Evolutionary conservation across 768 basidiomycete species (phyloP).

Genomic region (Mycena chlorophos): DNA sequence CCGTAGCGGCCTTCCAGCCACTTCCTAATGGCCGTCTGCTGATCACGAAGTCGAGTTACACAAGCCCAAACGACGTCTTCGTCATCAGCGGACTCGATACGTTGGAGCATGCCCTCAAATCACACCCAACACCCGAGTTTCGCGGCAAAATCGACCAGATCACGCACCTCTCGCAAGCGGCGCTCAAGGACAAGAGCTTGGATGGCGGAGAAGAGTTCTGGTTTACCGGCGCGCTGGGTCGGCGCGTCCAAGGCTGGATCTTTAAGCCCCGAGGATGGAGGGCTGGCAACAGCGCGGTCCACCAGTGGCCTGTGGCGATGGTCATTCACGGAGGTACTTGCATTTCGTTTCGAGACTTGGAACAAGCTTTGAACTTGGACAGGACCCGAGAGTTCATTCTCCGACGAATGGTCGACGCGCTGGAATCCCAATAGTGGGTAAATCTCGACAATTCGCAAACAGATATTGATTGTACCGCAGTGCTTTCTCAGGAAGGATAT

Average conservation of each 20-base stretch:
- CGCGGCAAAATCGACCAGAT: slow-evolving; percentile 50
- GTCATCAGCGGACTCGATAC: slow-evolving; percentile 51
- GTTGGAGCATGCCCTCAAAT: slow-evolving; percentile 42
- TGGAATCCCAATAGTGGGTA: slow-evolving; percentile 86
- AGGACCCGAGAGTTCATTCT: too few species aligned
- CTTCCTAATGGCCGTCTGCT: slow-evolving; percentile 63
- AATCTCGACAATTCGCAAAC: background rate
- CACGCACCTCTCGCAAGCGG: slow-evolving; percentile 61
- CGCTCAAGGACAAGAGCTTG: slow-evolving; percentile 59
- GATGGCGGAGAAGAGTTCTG: slow-evolving; percentile 76
- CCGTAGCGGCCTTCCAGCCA: slow-evolving; percentile 61
- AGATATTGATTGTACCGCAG: slow-evolving; percentile 31
- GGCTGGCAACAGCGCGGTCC: slow-evolving; percentile 54
- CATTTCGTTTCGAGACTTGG: slow-evolving; percentile 66
- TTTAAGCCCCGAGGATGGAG: slow-evolving; percentile 80
- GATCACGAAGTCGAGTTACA: slow-evolving; percentile 72
- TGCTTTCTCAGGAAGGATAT: slow-evolving; percentile 87
- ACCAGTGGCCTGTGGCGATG: slow-evolving; percentile 71
- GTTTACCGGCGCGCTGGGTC: slow-evolving; percentile 81
- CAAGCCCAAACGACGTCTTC: slow-evolving; percentile 78
- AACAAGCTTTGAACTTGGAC: slow-evolving; percentile 48
- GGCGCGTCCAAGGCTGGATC: slow-evolving; percentile 81
- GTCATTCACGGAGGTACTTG: slow-evolving; percentile 76
- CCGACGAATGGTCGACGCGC: slow-evolving; percentile 61
- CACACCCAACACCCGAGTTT: slow-evolving; percentile 31